Evolutionary conservation across 2,329 filamentous ascomycete genomes (phyloP).

Genomic region (Moelleriella libera): DNA sequence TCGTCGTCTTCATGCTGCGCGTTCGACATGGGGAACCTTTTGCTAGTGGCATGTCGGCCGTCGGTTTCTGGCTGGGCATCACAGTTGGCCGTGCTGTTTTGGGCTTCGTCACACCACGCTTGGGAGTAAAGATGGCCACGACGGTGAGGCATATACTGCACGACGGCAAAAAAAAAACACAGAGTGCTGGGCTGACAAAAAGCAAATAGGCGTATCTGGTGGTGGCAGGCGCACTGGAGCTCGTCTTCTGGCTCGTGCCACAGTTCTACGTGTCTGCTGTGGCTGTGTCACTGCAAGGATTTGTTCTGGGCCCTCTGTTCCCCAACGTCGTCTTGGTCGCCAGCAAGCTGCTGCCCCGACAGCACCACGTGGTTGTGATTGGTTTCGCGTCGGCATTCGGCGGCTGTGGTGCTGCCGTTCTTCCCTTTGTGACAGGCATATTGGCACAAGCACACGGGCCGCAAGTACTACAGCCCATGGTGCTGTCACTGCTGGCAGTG

Average conservation of each 20-base stretch:
- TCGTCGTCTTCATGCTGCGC: constrained; percentile 66
- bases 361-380: constrained; percentile 58
- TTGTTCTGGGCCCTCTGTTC: constrained; percentile 64
- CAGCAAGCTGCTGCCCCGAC: constrained; percentile 54
- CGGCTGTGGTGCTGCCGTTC: constrained; percentile 52
- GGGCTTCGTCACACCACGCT: constrained; percentile 54
- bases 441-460: constrained; percentile 39
- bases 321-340: constrained; percentile 55
- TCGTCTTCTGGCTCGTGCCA: constrained; percentile 43
- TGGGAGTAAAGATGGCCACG: constrained; percentile 56
- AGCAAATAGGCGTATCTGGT: constrained; percentile 34
- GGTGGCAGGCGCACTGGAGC: constrained; percentile 43
- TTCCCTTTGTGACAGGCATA: constrained; percentile 42
- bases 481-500: constrained; percentile 26
- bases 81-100: constrained; percentile 52
- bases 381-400: constrained; percentile 64
- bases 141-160: constrained; percentile 8
- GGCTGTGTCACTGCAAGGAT: constrained; percentile 53
- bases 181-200: too few species aligned
- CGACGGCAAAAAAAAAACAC: too few species aligned
- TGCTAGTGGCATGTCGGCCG: constrained; percentile 54
- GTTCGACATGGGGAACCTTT: constrained; percentile 51
- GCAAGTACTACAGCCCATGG: constrained; percentile 33
- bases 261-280: constrained; percentile 45
- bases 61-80: constrained; percentile 67